These are phyloP conservation scores for Epichloe gansuensis DNA, from an alignment of 2,329 filamentous ascomycete genomes.

Conservation along the genomic window DNA sequence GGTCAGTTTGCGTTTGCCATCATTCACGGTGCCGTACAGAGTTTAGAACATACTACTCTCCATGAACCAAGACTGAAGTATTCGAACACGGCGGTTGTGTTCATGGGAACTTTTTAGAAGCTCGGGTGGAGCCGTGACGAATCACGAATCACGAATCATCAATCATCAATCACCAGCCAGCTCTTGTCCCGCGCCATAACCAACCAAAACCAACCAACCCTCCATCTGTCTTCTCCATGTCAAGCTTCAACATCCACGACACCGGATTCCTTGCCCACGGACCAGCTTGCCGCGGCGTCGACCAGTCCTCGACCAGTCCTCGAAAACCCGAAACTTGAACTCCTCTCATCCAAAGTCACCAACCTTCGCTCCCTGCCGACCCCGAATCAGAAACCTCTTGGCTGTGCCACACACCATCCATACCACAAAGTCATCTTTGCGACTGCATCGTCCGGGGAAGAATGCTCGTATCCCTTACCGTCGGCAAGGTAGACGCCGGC, in stretches of 20 bases:
- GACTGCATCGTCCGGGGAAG: conserved; percentile 7
- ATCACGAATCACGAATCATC: background rate
- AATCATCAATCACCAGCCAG: background rate
- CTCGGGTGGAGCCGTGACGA: background rate
- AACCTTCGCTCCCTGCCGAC: background rate
- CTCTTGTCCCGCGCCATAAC: background rate
- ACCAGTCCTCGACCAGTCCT: no score
- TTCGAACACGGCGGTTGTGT: no score
- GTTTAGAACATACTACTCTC: no score
- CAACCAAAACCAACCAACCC: no score
- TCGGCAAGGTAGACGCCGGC: conserved; percentile 98
- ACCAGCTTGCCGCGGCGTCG: no score
- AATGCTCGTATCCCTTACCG: conserved; percentile 95
- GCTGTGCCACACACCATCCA: background rate
- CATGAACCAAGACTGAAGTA: no score
- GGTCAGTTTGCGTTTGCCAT: no score
- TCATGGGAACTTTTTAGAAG: background rate
- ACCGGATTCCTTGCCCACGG: no score
- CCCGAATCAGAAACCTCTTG: background rate
- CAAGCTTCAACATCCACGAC: no score
- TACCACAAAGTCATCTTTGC: background rate
- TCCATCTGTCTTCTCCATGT: no score
- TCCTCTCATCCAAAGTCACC: background rate
- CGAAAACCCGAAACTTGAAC: no score
- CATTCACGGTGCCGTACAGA: no score